Evolutionary conservation across 768 basidiomycete genomes (phyloP), one percentile per base, ranked within the genome.

Genomic region (Tylopilus rubrobrunneus): DNA sequence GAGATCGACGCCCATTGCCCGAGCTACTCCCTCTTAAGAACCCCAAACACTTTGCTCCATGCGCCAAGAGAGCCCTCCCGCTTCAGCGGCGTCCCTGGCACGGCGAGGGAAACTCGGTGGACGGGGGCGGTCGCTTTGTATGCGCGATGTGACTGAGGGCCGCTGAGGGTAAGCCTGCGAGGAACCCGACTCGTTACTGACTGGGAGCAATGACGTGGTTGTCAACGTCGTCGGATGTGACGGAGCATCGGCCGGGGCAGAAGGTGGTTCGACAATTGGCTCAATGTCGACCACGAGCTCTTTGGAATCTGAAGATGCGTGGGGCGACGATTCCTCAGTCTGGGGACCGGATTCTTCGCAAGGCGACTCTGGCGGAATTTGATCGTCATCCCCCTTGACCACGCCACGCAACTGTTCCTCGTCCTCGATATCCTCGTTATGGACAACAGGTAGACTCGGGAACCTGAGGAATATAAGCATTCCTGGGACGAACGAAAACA

Each of bases 1-100:
- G 84, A 48, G 89, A 90, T 46, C 89, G 84, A 60, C 88, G 81
- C 8, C 89, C 89, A 49, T 72, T 77, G 48, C 77, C 79, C 41
- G 89, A 89, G 34, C 77, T 80, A 27, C 83, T 81, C 56, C 87
- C 19, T 76, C 34, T 78, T 78, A 59, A 92, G 82, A 0, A 85
- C 80, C 51, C 74, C 79, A 48, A 92, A 46, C 42, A 64, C 74
- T 65, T 82, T 87, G 56, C 87, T 82, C 89, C 88, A 92, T 33
- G 83, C 72, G 40, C 78, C 76, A 15, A 79, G 78, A 21, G 75
- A 71, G 14, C 73, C 73, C 45, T 89, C 87, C 21, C 83, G 80
- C 64, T 88, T 89, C 11, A 78, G 70, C 3, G 79, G 73, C 36
- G 70, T 66, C 51, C 80, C 82, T 29, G 67, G 65, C 31, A 65